phyloP scores from a whole-genome alignment of 129 eudicot species.

The Ambrosia trifida region DNA sequence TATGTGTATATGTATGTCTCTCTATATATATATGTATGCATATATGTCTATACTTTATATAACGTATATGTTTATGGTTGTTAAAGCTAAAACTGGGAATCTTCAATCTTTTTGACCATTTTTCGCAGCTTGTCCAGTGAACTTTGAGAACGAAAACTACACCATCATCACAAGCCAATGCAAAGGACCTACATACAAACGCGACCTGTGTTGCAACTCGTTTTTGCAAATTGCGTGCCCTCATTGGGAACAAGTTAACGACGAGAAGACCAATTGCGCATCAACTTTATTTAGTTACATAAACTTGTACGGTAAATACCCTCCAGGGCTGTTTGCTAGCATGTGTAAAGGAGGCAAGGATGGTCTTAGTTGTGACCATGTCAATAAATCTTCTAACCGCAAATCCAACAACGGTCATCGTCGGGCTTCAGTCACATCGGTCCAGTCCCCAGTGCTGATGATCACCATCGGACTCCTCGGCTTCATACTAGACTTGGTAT shows the following conservation, averaged over 20 bases:
- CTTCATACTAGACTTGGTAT: slow-evolving; percentile 22
- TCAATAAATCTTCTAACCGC: background rate
- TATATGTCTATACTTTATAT: too few relatives aligned
- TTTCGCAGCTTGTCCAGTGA: slow-evolving; percentile 58
- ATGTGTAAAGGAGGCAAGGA: slow-evolving; percentile 54
- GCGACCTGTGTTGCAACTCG: slow-evolving; percentile 57
- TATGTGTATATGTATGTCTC: background rate
- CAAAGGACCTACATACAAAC: slow-evolving; percentile 69
- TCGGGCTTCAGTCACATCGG: slow-evolving; percentile 4
- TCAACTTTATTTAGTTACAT: slow-evolving; percentile 68
- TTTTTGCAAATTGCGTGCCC: slow-evolving; percentile 69
- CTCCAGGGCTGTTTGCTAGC: slow-evolving; percentile 70
- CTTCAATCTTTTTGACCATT: background rate
- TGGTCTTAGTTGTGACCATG: slow-evolving; percentile 59
- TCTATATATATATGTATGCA: too few relatives aligned
- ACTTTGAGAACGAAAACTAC: slow-evolving; percentile 72
- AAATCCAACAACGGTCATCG: slow-evolving; percentile 1
- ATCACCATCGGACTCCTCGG: slow-evolving; percentile 22
- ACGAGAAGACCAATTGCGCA: slow-evolving; percentile 57
- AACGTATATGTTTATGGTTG: background rate
- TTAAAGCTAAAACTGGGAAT: background rate
- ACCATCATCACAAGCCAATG: slow-evolving; percentile 82
- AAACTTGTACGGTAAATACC: slow-evolving; percentile 67
- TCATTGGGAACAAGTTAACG: slow-evolving; percentile 47
- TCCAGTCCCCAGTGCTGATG: slow-evolving; percentile 16